Evolutionary conservation across 2,329 filamentous ascomycete species (phyloP).

Genomic region (Colletotrichum navitas): DNA sequence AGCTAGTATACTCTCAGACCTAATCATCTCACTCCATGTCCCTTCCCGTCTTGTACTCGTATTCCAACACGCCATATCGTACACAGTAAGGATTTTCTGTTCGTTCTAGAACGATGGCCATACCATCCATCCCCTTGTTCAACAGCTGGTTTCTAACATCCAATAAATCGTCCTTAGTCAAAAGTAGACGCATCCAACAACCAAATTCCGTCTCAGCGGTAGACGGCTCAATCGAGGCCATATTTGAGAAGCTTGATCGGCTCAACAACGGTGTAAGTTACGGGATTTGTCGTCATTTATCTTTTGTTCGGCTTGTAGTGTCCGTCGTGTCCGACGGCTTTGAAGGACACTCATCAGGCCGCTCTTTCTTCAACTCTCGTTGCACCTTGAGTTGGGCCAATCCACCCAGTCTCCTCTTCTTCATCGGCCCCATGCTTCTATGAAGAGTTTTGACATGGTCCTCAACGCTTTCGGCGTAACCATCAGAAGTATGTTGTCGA

Average conservation of each 20-base stretch:
- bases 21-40: background rate
- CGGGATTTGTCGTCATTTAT: background rate
- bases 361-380: background rate
- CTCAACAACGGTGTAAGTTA: background rate
- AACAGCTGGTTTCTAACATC: background rate
- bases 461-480: background rate
- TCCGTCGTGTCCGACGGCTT: background rate
- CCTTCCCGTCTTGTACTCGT: background rate
- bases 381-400: conserved; percentile 1
- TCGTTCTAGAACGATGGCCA: background rate
- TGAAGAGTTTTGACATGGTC: conserved; percentile 14
- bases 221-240: no score
- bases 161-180: background rate
- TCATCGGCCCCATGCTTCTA: conserved; percentile 6
- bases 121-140: background rate
- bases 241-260: no score
- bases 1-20: background rate
- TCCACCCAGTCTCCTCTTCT: conserved; percentile 2
- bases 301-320: background rate
- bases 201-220: no score
- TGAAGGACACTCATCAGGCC: background rate
- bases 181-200: background rate
- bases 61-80: background rate
- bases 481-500: background rate
- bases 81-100: background rate